Base-by-base conservation (phyloP, 2,329 filamentous ascomycete species). In the Fusarium mundagurra region DNA sequence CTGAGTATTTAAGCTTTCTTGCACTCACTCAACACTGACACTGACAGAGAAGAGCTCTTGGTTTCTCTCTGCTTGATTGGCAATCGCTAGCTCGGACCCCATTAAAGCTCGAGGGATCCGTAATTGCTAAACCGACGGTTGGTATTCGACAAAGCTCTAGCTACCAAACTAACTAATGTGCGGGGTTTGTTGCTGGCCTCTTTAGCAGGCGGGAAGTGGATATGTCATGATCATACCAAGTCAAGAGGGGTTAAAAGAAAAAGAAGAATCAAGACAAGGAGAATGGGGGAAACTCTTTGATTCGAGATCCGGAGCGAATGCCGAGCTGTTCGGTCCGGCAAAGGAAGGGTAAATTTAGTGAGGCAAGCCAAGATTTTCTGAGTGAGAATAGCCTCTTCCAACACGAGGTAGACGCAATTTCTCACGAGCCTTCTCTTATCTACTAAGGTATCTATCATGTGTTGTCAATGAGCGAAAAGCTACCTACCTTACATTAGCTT, bases 91-190 rank as follows among this genome's bases (percentile, higher is more conserved):
- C 38, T 18, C 24, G 34, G 47, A 18, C 34, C 34, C 58, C n/a
- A 55, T 34, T 14, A 29, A 48, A 36, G n/a, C 31, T 50, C 31
- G 29, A 43, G n/a, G 66, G 66, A 44, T 62, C 64, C 51, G 62
- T 66, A 67, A 78, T 78, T 78, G 74, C 72, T 77, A 78, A 78
- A 72, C 63, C 64, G 60, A 73, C 57, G 61, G 29, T 38, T 76
- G 72, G 71, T 48, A 78, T 78, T 78, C 71, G 76, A 78, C 63
- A 53, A 74, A 64, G 54, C 45, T 41, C n/a, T 11, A 34, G 11
- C 31, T 51, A 34, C 10, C 41, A 18, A 44, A 34, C 54, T n/a
- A 44, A 34, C 54, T n/a, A 48, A 57, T 62, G 63, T 71, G 67
- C 54, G 62, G 68, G 58, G 66, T 66, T 55, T 55, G 66, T 66